A percentile compares a stretch with the other conserved stretches of the same genome.
Conservation (phyloP, 768 basidiomycete genomes). For the Russula griseocarnosa region DNA sequence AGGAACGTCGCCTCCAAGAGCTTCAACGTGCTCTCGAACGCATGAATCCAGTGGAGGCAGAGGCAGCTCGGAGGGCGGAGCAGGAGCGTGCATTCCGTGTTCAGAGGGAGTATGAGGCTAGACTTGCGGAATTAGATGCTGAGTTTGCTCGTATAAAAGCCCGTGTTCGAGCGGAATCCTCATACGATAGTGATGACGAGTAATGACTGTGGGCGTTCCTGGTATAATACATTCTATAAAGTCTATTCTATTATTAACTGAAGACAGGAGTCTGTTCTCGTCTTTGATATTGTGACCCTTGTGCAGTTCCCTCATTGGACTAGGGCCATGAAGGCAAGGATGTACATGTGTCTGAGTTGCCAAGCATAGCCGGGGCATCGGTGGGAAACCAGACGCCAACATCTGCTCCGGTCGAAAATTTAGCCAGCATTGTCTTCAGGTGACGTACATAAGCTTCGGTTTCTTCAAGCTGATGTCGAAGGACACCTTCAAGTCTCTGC, state of each 20-base stretch:
- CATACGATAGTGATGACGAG: no score
- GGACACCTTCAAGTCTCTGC: neutral
- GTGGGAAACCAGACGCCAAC: no score
- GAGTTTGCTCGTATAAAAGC: neutral
- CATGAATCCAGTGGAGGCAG: constrained; percentile 3
- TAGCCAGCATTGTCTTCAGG: no score
- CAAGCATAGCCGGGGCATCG: no score
- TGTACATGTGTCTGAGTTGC: no score
- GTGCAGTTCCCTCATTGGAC: neutral
- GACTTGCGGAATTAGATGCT: neutral
- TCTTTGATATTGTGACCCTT: no score
- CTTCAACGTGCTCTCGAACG: neutral
- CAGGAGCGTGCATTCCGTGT: neutral
- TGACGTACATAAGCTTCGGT: neutral
- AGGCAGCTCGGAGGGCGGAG: neutral
- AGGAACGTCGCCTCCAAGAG: constrained; percentile 5
- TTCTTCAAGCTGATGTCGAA: neutral
- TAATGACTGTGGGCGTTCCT: no score
- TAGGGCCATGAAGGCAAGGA: no score
- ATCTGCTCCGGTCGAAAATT: no score
- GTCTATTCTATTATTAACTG: no score
- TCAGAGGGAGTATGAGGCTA: neutral
- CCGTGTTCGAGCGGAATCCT: neutral
- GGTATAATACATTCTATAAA: no score
- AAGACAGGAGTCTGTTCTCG: no score